These are phyloP conservation scores for Penicillium atrosanguineum DNA, from an alignment of 495 filamentous ascomycete genomes.

Conservation along the genomic window DNA sequence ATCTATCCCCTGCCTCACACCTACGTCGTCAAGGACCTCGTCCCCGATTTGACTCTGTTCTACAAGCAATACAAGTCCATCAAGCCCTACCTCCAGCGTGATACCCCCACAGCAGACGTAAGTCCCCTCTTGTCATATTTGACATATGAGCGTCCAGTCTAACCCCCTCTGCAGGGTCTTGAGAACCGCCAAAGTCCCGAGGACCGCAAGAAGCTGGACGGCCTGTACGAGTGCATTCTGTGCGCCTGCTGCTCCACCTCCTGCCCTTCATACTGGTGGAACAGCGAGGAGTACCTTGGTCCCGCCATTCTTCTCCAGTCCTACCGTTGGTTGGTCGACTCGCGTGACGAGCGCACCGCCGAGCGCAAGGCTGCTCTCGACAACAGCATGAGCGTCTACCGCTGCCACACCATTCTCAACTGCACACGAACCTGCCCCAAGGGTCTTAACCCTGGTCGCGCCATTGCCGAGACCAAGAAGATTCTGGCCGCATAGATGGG, in stretches of 20 bases:
- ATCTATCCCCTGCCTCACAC: conserved; percentile 99
- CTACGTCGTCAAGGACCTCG: conserved; percentile 98
- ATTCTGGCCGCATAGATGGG: conserved; percentile 62
- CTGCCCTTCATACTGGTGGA: conserved; percentile 99
- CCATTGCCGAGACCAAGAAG: conserved; percentile 99
- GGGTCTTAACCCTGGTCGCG: conserved; percentile 91
- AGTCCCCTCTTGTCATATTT: conserved; percentile 22
- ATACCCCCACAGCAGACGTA: conserved; percentile 74
- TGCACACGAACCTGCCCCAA: conserved; percentile 96
- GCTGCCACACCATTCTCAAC: conserved; percentile 99
- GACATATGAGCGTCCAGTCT: background rate
- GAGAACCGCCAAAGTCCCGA: conserved; percentile 86
- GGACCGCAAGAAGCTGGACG: conserved; percentile 94
- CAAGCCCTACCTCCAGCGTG: conserved; percentile 94
- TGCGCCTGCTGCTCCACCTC: conserved; percentile 99
- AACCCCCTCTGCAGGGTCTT: conserved; percentile 56
- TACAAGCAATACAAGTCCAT: conserved; percentile 99
- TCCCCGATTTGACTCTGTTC: conserved; percentile 95
- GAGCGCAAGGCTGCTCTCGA: conserved; percentile 88
- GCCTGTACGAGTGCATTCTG: conserved; percentile 98
- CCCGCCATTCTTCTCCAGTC: conserved; percentile 94
- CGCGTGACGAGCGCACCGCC: conserved; percentile 80
- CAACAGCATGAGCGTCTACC: conserved; percentile 97
- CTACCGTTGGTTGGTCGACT: conserved; percentile 94
- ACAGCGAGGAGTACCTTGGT: conserved; percentile 95